Conservation (phyloP, 495 filamentous ascomycete genomes). For the Parmelia sp. region DNA sequence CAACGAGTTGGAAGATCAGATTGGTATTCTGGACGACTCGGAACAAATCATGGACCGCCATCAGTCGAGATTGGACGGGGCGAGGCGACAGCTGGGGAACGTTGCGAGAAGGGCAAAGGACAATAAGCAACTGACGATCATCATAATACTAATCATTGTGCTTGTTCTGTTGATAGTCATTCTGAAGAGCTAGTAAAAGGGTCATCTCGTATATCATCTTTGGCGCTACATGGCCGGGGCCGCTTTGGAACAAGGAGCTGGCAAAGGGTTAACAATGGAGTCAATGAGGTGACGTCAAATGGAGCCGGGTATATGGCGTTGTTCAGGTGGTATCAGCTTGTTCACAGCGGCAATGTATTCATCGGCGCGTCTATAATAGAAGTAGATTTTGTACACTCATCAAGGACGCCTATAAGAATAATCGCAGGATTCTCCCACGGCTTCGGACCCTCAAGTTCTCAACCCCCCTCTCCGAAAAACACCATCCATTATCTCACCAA, state of each 20-base stretch:
- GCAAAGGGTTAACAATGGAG: conserved; percentile 2
- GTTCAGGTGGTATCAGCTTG: background rate
- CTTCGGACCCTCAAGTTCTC: background rate
- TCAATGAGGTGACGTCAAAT: background rate
- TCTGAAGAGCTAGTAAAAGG: conserved; percentile 51
- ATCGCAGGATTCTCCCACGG: background rate
- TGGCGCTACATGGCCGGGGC: background rate
- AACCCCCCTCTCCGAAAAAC: background rate
- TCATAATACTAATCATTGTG: conserved; percentile 67
- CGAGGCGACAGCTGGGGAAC: conserved; percentile 60
- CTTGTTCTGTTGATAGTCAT: conserved; percentile 72
- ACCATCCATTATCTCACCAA: background rate
- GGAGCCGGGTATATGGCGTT: background rate
- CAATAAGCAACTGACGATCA: conserved; percentile 72
- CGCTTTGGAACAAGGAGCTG: background rate
- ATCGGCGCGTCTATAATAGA: background rate
- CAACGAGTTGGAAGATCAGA: conserved; percentile 88
- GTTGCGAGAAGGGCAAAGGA: conserved; percentile 69
- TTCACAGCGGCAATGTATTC: background rate
- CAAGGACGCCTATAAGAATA: background rate
- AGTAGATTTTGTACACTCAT: background rate
- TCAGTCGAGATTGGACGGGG: conserved; percentile 63
- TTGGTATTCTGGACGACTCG: conserved; percentile 80
- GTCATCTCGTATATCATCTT: background rate
- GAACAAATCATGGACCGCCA: conserved; percentile 79